Percentiles rank a stretch among this genome's conserved stretches.
phyloP scores from a whole-genome alignment of 495 filamentous ascomycete genomes.

The Polyplosphaeria fusca region DNA sequence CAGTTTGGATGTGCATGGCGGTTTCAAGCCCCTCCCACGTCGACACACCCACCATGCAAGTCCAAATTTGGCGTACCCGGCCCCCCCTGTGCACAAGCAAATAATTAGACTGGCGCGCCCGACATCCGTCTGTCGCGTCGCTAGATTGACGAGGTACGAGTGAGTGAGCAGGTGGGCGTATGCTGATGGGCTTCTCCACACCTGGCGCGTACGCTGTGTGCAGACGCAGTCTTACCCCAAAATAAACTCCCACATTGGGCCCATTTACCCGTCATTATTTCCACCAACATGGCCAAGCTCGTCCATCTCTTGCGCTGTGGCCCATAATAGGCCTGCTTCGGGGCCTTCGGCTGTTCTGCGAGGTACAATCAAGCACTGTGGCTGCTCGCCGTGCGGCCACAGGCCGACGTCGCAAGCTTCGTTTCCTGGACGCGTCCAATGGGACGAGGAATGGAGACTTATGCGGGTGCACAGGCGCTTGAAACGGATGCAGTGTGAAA shows the following conservation, averaged over 20 bases:
- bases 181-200: no score
- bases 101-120: no score
- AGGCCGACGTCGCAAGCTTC: neutral
- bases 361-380: constrained; percentile 23
- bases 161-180: no score
- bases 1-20: constrained; percentile 5
- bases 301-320: neutral
- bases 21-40: constrained; percentile 18
- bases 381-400: neutral
- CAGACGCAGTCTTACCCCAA: no score
- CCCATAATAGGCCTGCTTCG: constrained; percentile 5
- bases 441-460: neutral
- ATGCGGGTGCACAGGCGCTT: constrained; percentile 8
- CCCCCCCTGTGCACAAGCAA: neutral
- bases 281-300: neutral
- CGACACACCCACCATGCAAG: neutral
- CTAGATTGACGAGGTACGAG: no score
- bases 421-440: neutral
- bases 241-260: no score
- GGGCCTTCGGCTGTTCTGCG: neutral
- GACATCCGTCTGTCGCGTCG: no score
- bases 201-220: no score
- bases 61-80: neutral
- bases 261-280: neutral
- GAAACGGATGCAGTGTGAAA: constrained; percentile 20